phyloP scores from a whole-genome alignment of 768 basidiomycete genomes.

The Chiua virens region DNA sequence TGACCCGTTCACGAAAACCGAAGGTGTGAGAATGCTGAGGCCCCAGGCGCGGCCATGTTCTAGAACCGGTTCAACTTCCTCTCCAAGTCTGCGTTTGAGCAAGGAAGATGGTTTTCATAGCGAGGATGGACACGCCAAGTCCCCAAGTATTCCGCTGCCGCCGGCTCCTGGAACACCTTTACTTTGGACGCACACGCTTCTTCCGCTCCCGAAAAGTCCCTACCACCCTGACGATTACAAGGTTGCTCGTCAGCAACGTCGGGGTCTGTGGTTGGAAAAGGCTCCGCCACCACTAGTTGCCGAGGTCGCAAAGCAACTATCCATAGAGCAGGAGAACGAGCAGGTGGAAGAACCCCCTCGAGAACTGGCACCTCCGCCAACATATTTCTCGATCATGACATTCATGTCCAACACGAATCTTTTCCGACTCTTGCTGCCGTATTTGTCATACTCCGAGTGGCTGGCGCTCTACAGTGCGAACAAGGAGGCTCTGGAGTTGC shows the following conservation, averaged over 20 bases:
- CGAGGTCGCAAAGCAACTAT: constrained; percentile 28
- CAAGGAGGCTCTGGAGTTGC: constrained; percentile 52
- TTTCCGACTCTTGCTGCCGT: constrained; percentile 53
- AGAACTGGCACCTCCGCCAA: constrained; percentile 24
- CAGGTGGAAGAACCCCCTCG: constrained; percentile 15
- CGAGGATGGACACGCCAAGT: constrained; percentile 10
- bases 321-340: constrained; percentile 10
- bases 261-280: constrained; percentile 43
- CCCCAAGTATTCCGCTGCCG: background rate
- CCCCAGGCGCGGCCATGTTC: constrained; percentile 8
- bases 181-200: too few species aligned
- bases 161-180: background rate
- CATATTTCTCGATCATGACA: constrained; percentile 50
- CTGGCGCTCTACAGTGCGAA: constrained; percentile 57
- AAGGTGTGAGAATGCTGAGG: constrained; percentile 51
- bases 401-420: constrained; percentile 57
- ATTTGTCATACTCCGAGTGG: constrained; percentile 75
- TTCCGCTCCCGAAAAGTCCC: constrained; percentile 18
- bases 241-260: constrained; percentile 39
- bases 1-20: constrained; percentile 51
- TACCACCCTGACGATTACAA: constrained; percentile 40
- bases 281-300: constrained; percentile 35
- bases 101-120: constrained; percentile 3
- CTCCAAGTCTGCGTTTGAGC: too few species aligned
- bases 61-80: background rate